Evolutionary conservation across 352 stramenopile genomes (phyloP), one percentile per base, ranked within the genome.

Genomic region (Salisapilia sapeloensis): DNA sequence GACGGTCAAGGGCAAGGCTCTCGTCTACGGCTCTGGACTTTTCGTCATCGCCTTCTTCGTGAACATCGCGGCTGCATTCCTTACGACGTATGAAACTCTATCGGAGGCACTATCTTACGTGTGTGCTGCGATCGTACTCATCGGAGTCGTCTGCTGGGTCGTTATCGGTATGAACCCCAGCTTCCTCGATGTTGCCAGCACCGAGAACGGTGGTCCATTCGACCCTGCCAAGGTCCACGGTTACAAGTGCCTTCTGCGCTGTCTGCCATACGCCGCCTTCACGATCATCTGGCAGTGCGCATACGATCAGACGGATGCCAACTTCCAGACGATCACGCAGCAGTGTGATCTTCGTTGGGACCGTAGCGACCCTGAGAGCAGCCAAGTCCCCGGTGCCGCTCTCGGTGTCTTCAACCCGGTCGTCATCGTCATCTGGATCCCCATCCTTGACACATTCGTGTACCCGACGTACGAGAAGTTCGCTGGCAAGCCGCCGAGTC

Each of bases 321-420:
- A 81, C 44, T 71, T 71, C 46, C 63, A 75, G 38, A 49, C 58
- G 11, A 78, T 81, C 44, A 66, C 60, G 8, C 65, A 81, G 42
- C 65, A 81, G 44, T 65, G 50, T 22, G 65, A 81, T 35, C 31
- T 76, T 33, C 65, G 65, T 35, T 54, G 64, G 12, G 51, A 49
- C 36, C 45, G 36, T 4, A 53, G 37, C 33, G 50, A 52, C 27
- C 42, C 44, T 3, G 33, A 72, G 34, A 56, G 51, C 29, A 54
- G 29, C 4, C 63, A 79, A 42, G 54, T 79, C 23, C 55, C 63
- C 14, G 63, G 63, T 7, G 54, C 63, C 19, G 65, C 56, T 10
- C 43, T 72, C 8, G 55, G 61, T 23, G 50, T 69, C 29, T 69
- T 65, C 28, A 57, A 74, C 24, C 61, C 60, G 0, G 49, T 66